Evolutionary conservation across 495 filamentous ascomycete species (phyloP).

Genomic region (Lichina pygmaea): DNA sequence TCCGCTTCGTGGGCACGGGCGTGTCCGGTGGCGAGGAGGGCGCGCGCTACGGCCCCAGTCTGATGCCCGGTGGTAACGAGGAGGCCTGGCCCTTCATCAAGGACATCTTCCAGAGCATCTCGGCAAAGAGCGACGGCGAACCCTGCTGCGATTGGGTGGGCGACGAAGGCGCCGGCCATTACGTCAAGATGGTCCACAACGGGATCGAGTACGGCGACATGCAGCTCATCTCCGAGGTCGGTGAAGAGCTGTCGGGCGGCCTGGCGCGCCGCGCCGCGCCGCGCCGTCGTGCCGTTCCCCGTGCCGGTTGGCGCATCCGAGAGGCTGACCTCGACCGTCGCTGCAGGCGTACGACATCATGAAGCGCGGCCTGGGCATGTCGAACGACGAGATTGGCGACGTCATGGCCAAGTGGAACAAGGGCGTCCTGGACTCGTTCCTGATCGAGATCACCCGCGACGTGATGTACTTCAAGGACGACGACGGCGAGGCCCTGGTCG

Average conservation of each 20-base stretch:
- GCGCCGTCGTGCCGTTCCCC: too few relatives aligned
- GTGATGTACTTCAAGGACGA: constrained; percentile 94
- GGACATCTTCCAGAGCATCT: constrained; percentile 92
- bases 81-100: constrained; percentile 96
- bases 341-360: constrained; percentile 94
- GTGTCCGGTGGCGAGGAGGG: constrained; percentile 98
- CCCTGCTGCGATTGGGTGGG: constrained; percentile 95
- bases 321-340: too few relatives aligned
- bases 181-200: constrained; percentile 99
- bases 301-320: too few relatives aligned
- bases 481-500: constrained; percentile 67
- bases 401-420: constrained; percentile 92
- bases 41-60: constrained; percentile 83
- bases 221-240: constrained; percentile 97
- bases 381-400: constrained; percentile 79
- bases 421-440: constrained; percentile 94
- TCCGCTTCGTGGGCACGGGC: constrained; percentile 90
- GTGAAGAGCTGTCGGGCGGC: constrained; percentile 4
- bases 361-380: constrained; percentile 78
- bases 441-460: constrained; percentile 96
- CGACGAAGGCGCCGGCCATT: constrained; percentile 96
- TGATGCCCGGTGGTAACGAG: constrained; percentile 98
- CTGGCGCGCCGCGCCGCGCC: neutral
- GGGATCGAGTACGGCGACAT: constrained; percentile 99
- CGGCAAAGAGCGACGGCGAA: constrained; percentile 90